Evolutionary conservation across 139 green algal species (phyloP), one percentile per base, ranked within the genome.

Genomic region (Mesostigma viride): DNA sequence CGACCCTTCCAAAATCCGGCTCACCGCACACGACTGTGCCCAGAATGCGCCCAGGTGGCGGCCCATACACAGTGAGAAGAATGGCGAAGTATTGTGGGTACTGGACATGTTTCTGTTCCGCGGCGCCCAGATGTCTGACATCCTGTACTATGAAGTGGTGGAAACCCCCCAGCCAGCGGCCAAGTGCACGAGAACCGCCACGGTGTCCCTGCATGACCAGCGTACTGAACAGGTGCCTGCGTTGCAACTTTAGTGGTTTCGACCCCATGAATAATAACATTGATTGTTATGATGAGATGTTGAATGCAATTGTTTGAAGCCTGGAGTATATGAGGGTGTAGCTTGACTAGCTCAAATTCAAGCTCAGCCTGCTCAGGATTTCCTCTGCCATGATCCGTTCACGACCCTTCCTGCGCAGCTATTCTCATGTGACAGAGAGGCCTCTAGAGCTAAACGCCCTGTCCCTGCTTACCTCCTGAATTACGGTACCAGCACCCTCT

Each of bases 81-180:
- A 73, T 5, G 76, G 83, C 22, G 59, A 28, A 20, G 70, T 94
- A 51, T 68, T 77, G 24, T 75, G 85, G 40, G 89, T 93, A 81
- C 79, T 91, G 1, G 27, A n/a, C n/a, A n/a, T n/a, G n/a, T n/a
- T n/a, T n/a, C n/a, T n/a, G n/a, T n/a, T 77, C 31, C 72, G 82
- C 51, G 75, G 66, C 57, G 70, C 68, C 48, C 70, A 70, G 68
- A 74, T 73, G 40, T 73, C 67, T 0, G 81, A 89, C 64, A 85
- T 79, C 1, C 68, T 98, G 32, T 97, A 92, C 75, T 98, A 94
- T 48, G 91, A 98, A 75, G 70, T 93, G 46, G 79, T 98, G 46
- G 91, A 98, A 74, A 79, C 96, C 65, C 81, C 95, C 26, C 84
- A 92, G 69, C 53, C n/a, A n/a, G n/a, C n/a, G n/a, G n/a, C n/a